Conservation (phyloP, 176 grass and related monocot species). For the Oryza longistaminata region DNA sequence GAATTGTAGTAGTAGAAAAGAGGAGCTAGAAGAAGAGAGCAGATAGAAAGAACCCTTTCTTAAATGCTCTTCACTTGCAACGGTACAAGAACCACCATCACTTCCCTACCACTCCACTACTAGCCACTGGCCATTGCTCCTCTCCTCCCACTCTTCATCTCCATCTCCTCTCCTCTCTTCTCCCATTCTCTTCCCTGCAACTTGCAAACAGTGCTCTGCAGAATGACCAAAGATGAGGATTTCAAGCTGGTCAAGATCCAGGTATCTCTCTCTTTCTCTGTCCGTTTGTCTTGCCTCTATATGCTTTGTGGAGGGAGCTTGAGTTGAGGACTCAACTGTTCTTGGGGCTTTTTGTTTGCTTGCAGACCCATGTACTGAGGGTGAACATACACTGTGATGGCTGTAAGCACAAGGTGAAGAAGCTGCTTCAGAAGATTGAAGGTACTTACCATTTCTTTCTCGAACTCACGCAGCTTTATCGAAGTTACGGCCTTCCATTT, state of each 20-base stretch:
- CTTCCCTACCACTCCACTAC: conserved; percentile 30
- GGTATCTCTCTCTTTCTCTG: conserved; percentile 42
- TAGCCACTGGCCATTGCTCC: conserved; percentile 29
- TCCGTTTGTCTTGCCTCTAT: not conserved
- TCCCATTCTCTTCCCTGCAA: not conserved
- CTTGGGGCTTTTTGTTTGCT: conserved; percentile 19
- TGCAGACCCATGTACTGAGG: conserved; percentile 85
- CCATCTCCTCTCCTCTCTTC: not conserved
- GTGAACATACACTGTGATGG: conserved; percentile 99
- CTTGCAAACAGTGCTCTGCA: conserved; percentile 41
- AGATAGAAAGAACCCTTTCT: conserved; percentile 27
- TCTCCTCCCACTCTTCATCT: not conserved
- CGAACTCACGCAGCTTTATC: not conserved
- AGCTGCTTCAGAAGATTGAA: conserved; percentile 93
- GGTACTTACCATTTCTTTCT: conserved; percentile 39
- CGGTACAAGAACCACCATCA: conserved; percentile 53
- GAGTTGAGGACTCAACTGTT: conserved; percentile 37
- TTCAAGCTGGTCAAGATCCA: conserved; percentile 99
- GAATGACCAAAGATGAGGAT: conserved; percentile 92
- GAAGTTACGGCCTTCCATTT: not conserved
- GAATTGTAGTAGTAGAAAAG: not conserved
- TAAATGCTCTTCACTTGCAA: conserved; percentile 49
- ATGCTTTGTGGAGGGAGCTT: not conserved
- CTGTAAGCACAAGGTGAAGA: conserved; percentile 96
- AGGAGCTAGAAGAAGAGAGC: not conserved